These are phyloP conservation scores for Kazachstania sp. DNA, from an alignment of 1,139 yeast genomes.

Conservation along the genomic window DNA sequence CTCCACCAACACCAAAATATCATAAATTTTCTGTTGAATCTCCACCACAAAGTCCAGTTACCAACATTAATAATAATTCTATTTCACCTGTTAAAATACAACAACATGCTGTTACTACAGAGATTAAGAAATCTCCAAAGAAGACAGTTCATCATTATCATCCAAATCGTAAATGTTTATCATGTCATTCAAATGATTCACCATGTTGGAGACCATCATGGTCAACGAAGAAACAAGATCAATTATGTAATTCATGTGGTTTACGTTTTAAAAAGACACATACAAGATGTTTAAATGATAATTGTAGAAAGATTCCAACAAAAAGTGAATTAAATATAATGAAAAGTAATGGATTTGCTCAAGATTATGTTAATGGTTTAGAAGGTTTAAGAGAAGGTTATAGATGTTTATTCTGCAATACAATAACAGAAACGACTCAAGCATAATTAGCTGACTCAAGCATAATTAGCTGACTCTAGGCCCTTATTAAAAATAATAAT, in stretches of 20 bases:
- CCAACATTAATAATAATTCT: background rate
- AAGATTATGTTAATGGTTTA: slow-evolving; percentile 10
- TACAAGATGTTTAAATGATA: slow-evolving; percentile 70
- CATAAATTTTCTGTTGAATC: slow-evolving; percentile 15
- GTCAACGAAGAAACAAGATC: slow-evolving; percentile 75
- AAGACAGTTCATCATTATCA: slow-evolving; percentile 3
- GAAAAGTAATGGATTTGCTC: slow-evolving; percentile 38
- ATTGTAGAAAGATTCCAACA: slow-evolving; percentile 85
- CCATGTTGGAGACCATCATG: slow-evolving; percentile 99
- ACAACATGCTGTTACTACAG: slow-evolving; percentile 13
- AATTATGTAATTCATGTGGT: slow-evolving; percentile 94
- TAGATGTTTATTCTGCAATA: slow-evolving; percentile 27
- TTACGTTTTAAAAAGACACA: slow-evolving; percentile 88
- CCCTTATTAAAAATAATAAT: background rate
- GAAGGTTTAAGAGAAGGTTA: slow-evolving; percentile 13
- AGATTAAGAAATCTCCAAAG: slow-evolving; percentile 6
- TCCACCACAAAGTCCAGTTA: slow-evolving; percentile 13
- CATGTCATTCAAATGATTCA: slow-evolving; percentile 85
- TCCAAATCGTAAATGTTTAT: slow-evolving; percentile 53
- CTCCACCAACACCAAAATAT: slow-evolving; percentile 13
- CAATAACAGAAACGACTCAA: slow-evolving; percentile 19
- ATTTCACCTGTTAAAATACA: slow-evolving; percentile 15
- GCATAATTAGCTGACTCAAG: too few relatives aligned
- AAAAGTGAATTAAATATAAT: slow-evolving; percentile 91
- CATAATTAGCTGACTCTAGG: too few relatives aligned